These are phyloP conservation scores for Leishmania braziliensis DNA, from an alignment of 208 protist genomes.

Conservation along the genomic window DNA sequence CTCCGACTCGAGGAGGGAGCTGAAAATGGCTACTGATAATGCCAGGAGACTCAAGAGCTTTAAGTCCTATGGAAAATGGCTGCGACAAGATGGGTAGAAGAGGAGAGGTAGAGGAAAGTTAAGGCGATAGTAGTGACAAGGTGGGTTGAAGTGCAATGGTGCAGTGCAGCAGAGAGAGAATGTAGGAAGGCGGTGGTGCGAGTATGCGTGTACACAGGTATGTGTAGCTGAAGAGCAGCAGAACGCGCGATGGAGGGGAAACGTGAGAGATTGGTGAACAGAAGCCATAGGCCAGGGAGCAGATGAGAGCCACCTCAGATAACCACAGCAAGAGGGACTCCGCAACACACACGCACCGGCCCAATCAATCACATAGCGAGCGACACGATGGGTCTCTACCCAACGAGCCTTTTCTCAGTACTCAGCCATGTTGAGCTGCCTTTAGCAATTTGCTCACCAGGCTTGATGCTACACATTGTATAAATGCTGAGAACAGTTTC, in stretches of 20 bases:
- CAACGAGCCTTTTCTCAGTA: not conserved
- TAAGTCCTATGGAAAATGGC: not conserved
- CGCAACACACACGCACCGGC: not conserved
- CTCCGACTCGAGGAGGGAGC: not conserved
- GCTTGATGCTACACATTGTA: not conserved
- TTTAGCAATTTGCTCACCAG: not conserved
- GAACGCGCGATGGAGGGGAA: not conserved
- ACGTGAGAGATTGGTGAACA: not conserved
- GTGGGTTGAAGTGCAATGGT: no score
- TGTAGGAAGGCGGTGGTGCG: not conserved
- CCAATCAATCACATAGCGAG: not conserved
- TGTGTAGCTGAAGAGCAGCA: not conserved
- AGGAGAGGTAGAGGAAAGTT: not conserved
- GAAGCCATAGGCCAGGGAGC: not conserved
- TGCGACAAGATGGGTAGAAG: not conserved
- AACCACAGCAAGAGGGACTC: not conserved
- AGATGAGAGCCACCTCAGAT: not conserved
- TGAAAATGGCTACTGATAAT: not conserved
- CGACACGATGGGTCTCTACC: not conserved
- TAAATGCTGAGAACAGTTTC: not conserved
- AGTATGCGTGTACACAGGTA: not conserved
- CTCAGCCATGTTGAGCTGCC: no score
- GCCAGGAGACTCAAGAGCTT: not conserved
- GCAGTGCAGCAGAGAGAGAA: not conserved
- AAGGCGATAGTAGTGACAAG: not conserved